phyloP scores from a whole-genome alignment of 192 early-diverging fungal genomes.

The Coemansia pectinata region DNA sequence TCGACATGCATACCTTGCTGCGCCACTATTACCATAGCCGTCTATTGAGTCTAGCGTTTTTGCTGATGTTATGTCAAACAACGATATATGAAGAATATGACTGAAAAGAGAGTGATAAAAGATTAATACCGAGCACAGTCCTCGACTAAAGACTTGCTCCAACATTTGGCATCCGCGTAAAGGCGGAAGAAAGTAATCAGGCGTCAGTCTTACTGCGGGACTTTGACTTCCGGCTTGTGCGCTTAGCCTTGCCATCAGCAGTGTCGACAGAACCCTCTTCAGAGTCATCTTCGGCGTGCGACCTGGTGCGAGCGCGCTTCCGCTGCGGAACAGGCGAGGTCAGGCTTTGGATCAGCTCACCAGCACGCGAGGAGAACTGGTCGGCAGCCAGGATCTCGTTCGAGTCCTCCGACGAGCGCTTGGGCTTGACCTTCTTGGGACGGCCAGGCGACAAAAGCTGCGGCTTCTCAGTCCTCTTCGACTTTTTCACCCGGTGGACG shows the following conservation, averaged over 20 bases:
- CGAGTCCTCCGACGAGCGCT: constrained; percentile 21
- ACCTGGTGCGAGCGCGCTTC: constrained; percentile 37
- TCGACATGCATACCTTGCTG: background rate
- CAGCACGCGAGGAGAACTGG: constrained; percentile 42
- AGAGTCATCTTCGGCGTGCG: constrained; percentile 38
- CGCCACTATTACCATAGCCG: background rate
- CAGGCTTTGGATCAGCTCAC: constrained; percentile 49
- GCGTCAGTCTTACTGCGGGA: constrained; percentile 21
- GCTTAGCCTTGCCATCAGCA: constrained; percentile 36
- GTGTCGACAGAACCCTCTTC: constrained; percentile 30
- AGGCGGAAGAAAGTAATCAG: background rate
- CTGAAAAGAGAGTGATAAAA: background rate
- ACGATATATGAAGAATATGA: background rate
- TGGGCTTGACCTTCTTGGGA: constrained; percentile 32
- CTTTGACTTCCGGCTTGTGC: constrained; percentile 46
- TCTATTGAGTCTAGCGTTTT: too few relatives aligned
- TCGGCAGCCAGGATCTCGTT: constrained; percentile 4
- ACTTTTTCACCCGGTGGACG: constrained; percentile 7
- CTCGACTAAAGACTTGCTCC: background rate
- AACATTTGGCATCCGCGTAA: background rate
- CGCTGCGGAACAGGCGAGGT: constrained; percentile 41
- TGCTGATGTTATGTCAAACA: background rate
- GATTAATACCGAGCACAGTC: background rate
- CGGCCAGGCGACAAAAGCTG: constrained; percentile 10
- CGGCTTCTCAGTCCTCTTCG: constrained; percentile 22